Percentiles rank a stretch among this genome's conserved stretches.
Evolutionary conservation across 1,139 yeast genomes (phyloP).

Genomic region (Magnusiomyces tetraspermus): DNA sequence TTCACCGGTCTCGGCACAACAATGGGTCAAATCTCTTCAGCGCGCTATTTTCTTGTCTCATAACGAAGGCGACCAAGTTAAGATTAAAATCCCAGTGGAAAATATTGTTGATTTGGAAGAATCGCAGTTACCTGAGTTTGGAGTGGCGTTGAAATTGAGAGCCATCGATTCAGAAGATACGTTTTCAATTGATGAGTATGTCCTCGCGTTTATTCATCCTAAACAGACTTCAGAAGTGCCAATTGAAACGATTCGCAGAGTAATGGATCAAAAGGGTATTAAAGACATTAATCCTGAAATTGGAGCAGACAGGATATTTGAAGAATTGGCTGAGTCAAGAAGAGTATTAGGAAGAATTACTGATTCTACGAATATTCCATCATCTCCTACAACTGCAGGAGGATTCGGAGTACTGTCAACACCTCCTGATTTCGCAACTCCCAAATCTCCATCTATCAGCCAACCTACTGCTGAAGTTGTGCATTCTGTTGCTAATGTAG

Average conservation of each 20-base stretch:
- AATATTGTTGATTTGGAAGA: slow-evolving; percentile 57
- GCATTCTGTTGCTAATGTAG: background rate
- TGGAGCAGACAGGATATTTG: background rate
- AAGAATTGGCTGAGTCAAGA: slow-evolving; percentile 7
- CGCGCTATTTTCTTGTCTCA: slow-evolving; percentile 68
- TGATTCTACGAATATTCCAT: slow-evolving; percentile 10
- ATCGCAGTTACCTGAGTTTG: slow-evolving; percentile 42
- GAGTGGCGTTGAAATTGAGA: slow-evolving; percentile 39
- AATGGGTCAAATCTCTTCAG: slow-evolving; percentile 70
- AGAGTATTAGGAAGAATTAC: slow-evolving; percentile 8
- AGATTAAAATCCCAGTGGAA: slow-evolving; percentile 64
- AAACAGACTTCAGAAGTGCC: slow-evolving; percentile 10
- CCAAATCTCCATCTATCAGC: background rate
- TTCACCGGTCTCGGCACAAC: slow-evolving; percentile 57
- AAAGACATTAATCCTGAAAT: slow-evolving; percentile 2
- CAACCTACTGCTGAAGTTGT: background rate
- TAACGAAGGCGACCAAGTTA: slow-evolving; percentile 62
- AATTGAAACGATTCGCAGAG: slow-evolving; percentile 10
- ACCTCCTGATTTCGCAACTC: background rate
- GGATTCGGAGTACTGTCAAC: background rate
- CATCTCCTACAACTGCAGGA: background rate
- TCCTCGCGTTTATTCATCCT: slow-evolving; percentile 50
- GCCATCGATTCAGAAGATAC: slow-evolving; percentile 45
- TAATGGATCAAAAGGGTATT: slow-evolving; percentile 9
- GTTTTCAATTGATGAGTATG: slow-evolving; percentile 55